phyloP scores from a whole-genome alignment of 2,329 filamentous ascomycete species.

The Aspergillus ochraceoroseus region DNA sequence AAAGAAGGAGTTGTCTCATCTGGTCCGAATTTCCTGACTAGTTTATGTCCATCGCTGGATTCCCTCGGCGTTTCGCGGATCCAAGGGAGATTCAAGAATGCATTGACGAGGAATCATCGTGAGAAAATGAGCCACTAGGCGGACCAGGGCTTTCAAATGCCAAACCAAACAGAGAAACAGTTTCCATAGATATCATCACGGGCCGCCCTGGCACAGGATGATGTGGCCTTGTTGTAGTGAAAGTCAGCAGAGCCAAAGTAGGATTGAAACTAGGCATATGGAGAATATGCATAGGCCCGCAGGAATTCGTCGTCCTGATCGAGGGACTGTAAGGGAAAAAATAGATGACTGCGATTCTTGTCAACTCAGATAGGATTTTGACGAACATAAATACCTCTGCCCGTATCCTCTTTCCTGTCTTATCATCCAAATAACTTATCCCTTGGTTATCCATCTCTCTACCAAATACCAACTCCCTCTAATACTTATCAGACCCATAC shows the following conservation, averaged over 20 bases:
- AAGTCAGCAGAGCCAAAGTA: no score
- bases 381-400: constrained; percentile 2
- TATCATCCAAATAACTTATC: not conserved
- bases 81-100: not conserved
- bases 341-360: not conserved
- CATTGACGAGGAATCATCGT: not conserved
- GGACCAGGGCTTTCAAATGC: constrained; percentile 17
- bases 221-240: not conserved
- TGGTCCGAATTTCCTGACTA: constrained; percentile 10
- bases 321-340: not conserved
- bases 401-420: not conserved
- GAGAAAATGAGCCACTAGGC: not conserved
- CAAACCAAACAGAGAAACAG: constrained; percentile 43
- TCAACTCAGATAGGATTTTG: not conserved
- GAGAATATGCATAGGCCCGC: not conserved
- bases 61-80: not conserved
- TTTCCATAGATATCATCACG: constrained; percentile 35
- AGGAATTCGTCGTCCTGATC: not conserved
- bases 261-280: not conserved
- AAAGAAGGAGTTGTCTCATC: not conserved
- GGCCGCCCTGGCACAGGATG: constrained; percentile 10
- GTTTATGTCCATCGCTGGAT: not conserved
- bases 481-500: no score
- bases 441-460: no score
- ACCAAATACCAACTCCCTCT: no score